Base-by-base conservation (phyloP, 306 rosid species). In the Quercus mongolica region DNA sequence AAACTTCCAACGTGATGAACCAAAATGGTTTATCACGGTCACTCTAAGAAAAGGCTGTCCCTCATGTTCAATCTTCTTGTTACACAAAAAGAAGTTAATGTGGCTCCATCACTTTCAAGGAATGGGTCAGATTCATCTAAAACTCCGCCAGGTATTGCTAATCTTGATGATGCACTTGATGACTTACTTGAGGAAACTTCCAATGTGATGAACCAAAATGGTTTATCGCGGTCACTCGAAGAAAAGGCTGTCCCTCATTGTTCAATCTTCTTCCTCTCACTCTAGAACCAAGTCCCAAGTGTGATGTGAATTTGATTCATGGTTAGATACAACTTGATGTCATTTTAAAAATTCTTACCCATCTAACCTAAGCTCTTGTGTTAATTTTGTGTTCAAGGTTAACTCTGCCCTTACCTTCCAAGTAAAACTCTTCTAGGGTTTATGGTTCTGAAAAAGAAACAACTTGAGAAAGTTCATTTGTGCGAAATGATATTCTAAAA, bases 151-250 rank as follows among this genome's bases (percentile, higher is more conserved):
- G 11, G 67, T 59, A 74, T 85, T 76, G 68, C 86, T 56, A 79
- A 82, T 83, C 73, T 94, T 21, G 97, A 89, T 71, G 91, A 94
- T 76, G 89, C 78, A 41, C 93, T 91, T 21, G 97, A 94, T n/a
- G 88, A 89, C 74, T 85, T 92, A 82, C 91, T 88, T 7, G 85
- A 86, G 73, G 88, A 87, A 69, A 92, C 97, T 74, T 90, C 93
- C 51, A 69, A 76, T 73, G 71, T 75, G 46, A 68, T 58, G 65
- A 84, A 71, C 30, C 85, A 80, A 67, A 68, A 82, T 75, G 67
- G 56, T 72, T 20, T 74, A 33, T 56, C 65, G 31, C 73, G 33
- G 65, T 55, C 89, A 41, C 84, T 35, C 23, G 84, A 78, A 77
- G 87, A 80, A 73, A 80, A 79, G 46, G 56, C 75, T 63, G 76